Percentiles rank a stretch among this genome's conserved stretches.
Conservation (phyloP, 1,139 yeast species). For the Suhomyces anneliseae region DNA sequence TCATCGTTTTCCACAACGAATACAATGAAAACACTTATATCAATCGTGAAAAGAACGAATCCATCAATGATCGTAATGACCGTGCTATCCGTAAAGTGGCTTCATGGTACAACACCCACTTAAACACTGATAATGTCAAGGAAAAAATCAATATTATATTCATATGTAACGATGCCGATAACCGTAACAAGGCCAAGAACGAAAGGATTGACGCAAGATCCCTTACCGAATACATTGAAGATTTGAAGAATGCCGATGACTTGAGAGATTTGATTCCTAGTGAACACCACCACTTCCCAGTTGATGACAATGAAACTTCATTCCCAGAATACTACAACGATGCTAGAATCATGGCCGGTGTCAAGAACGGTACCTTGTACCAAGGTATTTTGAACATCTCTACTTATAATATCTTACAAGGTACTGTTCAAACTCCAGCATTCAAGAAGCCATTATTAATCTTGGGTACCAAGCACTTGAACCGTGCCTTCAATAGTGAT, state of each 20-base stretch:
- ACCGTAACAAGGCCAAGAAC: conserved; percentile 54
- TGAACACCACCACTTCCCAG: conserved; percentile 27
- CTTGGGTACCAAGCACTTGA: conserved; percentile 79
- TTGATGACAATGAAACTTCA: conserved; percentile 47
- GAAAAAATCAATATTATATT: conserved; percentile 55
- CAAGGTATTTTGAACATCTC: conserved; percentile 84
- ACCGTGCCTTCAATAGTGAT: conserved; percentile 91
- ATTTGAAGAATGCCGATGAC: conserved; percentile 71
- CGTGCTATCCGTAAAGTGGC: conserved; percentile 81
- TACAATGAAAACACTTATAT: conserved; percentile 73
- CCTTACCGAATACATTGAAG: conserved; percentile 65
- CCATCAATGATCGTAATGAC: conserved; percentile 89
- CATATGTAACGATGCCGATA: conserved; percentile 76
- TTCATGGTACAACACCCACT: conserved; percentile 70
- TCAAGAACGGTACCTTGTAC: conserved; percentile 80
- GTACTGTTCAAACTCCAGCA: conserved; percentile 69
- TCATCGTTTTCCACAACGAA: conserved; percentile 91
- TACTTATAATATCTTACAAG: conserved; percentile 86
- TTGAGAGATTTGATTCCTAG: conserved; percentile 80
- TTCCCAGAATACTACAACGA: conserved; percentile 80
- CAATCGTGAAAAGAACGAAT: conserved; percentile 62
- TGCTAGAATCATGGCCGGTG: conserved; percentile 86
- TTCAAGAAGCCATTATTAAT: conserved; percentile 82
- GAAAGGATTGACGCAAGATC: conserved; percentile 59
- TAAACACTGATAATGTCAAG: conserved; percentile 42